Evolutionary conservation across 495 filamentous ascomycete species (phyloP).

Genomic region (Hypoxylon perforatum): DNA sequence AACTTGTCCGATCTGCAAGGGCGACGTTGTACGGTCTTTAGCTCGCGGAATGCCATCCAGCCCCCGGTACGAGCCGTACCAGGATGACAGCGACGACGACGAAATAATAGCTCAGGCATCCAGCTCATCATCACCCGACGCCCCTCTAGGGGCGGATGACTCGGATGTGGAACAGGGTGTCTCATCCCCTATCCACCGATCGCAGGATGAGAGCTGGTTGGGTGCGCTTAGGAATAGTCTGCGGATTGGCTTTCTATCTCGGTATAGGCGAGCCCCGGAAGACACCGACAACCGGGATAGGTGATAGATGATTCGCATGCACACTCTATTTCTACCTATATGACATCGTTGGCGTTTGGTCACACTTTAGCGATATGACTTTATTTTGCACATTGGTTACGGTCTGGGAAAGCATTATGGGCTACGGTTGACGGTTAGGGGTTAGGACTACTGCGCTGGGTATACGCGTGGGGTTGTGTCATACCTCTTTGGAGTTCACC

Average conservation of each 20-base stretch:
- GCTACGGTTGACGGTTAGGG: constrained; percentile 21
- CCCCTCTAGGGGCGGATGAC: constrained; percentile 23
- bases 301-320: constrained; percentile 14
- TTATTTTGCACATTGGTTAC: constrained; percentile 33
- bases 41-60: constrained; percentile 59
- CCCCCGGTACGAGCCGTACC: constrained; percentile 60
- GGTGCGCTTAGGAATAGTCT: constrained; percentile 35
- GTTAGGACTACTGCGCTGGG: constrained; percentile 3
- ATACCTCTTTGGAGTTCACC: constrained; percentile 4
- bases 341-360: constrained; percentile 34
- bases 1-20: constrained; percentile 98
- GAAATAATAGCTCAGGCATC: constrained; percentile 29
- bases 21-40: constrained; percentile 81
- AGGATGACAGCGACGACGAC: constrained; percentile 62
- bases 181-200: constrained; percentile 15
- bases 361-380: constrained; percentile 34
- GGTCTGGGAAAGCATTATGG: constrained; percentile 29
- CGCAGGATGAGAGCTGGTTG: constrained; percentile 40
- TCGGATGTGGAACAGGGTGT: constrained; percentile 47
- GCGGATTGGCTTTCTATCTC: constrained; percentile 34
- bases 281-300: constrained; percentile 25
- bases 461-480: constrained; percentile 13
- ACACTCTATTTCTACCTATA: constrained; percentile 18
- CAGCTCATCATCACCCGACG: constrained; percentile 37
- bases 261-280: constrained; percentile 21